Base-by-base conservation (phyloP, 2,329 filamentous ascomycete species). In the Penicillium sp. region DNA sequence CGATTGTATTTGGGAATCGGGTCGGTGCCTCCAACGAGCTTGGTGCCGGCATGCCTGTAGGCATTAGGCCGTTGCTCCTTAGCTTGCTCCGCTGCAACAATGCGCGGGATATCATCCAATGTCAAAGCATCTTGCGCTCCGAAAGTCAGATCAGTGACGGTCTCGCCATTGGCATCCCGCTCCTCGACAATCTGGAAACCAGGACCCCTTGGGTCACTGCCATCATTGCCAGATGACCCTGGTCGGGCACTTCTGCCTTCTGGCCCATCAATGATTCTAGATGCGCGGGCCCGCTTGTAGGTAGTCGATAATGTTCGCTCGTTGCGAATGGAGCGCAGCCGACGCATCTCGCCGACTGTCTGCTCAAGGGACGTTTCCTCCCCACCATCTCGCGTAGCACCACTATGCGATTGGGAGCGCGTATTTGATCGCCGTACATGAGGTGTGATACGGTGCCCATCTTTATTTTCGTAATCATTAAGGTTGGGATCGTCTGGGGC, bases 221-320 rank as follows among this genome's bases (percentile, higher is more conserved):
- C 68, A 50, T 84, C 80, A 39, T 77, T 81, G 46, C 87, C 87
- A 35, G 84, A 79, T 42, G 88, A 89, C 16, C 86, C 87, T 38
- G 88, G 87, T 45, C 86, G 81, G 13, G 80, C 80, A 59, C 75
- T 79, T 43, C 77, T 75, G 31, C 84, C 86, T 61, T 89, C 84
- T 1, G 89, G 87, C 0, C 88, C 89, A 67, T 96, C 91, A 69
- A 99, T 91, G 50, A 99, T 91, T 46, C 89, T 82, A 8, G 93
- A 97, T 22, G 89, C 89, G 58, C 93, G 82, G 41, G 92, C 89
- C 63, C 91, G 93, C 66, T 88, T 88, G 68, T 92, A 90, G 42
- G 90, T 96, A 18, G 89, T 95, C 30, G 92, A 97, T 36, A 99
- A 75, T 63, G 95, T 89, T 65, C 95, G 92, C 64, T 99, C 92